These are phyloP conservation scores for Blastocystis sp. DNA, from an alignment of 352 stramenopile species.

Conservation along the genomic window DNA sequence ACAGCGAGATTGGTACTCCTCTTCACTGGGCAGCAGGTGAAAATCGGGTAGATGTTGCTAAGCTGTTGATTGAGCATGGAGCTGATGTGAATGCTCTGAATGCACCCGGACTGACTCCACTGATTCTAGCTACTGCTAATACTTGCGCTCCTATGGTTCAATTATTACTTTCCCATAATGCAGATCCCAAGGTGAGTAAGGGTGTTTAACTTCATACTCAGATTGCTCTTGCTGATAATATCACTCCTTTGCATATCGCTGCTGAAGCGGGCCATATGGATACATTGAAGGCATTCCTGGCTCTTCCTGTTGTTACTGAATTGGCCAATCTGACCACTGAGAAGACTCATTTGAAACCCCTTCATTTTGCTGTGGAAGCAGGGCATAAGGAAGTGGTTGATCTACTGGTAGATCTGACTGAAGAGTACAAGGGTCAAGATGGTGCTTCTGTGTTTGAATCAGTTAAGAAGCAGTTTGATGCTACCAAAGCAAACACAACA, in stretches of 20 bases:
- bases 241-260: slow-evolving; percentile 47
- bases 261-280: slow-evolving; percentile 34
- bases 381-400: neutral
- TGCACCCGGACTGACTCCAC: slow-evolving; percentile 2
- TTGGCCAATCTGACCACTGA: slow-evolving; percentile 34
- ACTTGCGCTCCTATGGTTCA: slow-evolving; percentile 36
- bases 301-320: slow-evolving; percentile 21
- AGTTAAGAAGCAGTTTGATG: slow-evolving; percentile 53
- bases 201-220: neutral
- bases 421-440: slow-evolving; percentile 39
- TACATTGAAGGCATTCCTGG: slow-evolving; percentile 28
- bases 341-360: slow-evolving; percentile 40
- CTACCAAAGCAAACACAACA: neutral
- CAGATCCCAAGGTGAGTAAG: slow-evolving; percentile 25
- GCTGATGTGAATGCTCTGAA: slow-evolving; percentile 24
- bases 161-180: slow-evolving; percentile 12
- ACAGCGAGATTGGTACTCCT: slow-evolving; percentile 43
- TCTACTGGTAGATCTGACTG: slow-evolving; percentile 11
- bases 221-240: slow-evolving; percentile 47
- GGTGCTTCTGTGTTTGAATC: neutral
- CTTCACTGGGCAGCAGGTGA: slow-evolving; percentile 54
- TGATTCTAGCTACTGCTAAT: slow-evolving; percentile 30
- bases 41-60: slow-evolving; percentile 21
- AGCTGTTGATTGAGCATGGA: neutral
- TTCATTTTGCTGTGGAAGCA: slow-evolving; percentile 58